Evolutionary conservation across 495 filamentous ascomycete species (phyloP), one percentile per base, ranked within the genome.

Genomic region (Penicillium desertorum): DNA sequence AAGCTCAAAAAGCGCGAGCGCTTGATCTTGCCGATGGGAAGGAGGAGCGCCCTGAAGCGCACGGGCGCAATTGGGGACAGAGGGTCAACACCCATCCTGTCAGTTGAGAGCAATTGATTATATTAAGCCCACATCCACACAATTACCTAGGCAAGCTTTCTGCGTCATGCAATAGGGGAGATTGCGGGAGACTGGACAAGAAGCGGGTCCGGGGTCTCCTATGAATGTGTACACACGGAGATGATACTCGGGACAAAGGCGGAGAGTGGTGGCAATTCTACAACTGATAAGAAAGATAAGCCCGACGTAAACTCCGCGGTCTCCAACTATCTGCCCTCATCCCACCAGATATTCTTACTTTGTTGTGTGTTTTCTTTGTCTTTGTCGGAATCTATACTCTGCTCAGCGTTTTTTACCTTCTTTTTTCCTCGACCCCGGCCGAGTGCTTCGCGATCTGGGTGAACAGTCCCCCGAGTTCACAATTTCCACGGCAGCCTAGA

Each of bases 31-130:
- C 94, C 94, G 65, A 95, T 79, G 42, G 94, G 95, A 42, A 97
- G 76, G 43, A 96, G 78, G 52, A 96, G 80, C 42, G 86, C 89
- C 69, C 87, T 85, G 61, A 98, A 81, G 76, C 89, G 89, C 75
- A 90, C 92, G 58, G 95, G 92, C 66, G 92, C 87, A 74, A 91
- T 82, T 63, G 91, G 91, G 61, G 92, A 88, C 64, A 96, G 83
- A 63, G 88, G 84, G 72, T 96, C 93, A 64, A 90, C 81, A 65
- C 81, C 84, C 92, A 96, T 96, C 59, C 65, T 87, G 75, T 79
- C 79, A 70, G 73, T 56, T 65, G 63, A 63, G 56, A 59, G 51
- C 54, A 52, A 58, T 62, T 53, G 62, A 63, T 58, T 59, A 66
- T 61, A 59, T 70, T 61, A 68, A 62, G 63, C 63, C 69, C 69